Percentiles rank a stretch among this genome's conserved stretches.
phyloP scores from a whole-genome alignment of 208 protist species.

The Angomonas ambiguus region DNA sequence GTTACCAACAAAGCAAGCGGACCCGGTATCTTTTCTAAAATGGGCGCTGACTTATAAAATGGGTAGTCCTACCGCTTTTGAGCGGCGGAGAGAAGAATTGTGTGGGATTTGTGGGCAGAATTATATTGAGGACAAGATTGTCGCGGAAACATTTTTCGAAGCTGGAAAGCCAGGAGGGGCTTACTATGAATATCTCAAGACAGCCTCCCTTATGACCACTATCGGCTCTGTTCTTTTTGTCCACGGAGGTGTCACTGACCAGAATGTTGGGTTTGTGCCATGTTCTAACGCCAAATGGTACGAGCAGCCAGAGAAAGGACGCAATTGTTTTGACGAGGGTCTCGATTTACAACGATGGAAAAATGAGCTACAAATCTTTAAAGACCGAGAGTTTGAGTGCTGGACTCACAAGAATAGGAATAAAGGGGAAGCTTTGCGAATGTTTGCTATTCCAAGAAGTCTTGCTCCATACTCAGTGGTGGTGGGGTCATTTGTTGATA shows the following conservation, averaged over 20 bases:
- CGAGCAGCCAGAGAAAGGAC: slow-evolving; percentile 3
- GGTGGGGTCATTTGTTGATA: slow-evolving; percentile 42
- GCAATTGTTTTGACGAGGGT: slow-evolving; percentile 17
- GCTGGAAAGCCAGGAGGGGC: slow-evolving; percentile 54
- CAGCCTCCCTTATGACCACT: slow-evolving; percentile 40
- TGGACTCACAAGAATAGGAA: slow-evolving; percentile 22
- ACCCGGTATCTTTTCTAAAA: slow-evolving; percentile 42
- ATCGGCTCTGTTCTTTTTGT: slow-evolving; percentile 78
- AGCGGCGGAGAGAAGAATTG: slow-evolving; percentile 63
- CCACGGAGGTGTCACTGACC: slow-evolving; percentile 65
- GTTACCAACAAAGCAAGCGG: slow-evolving; percentile 5
- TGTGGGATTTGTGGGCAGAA: neutral
- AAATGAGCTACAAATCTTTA: slow-evolving; percentile 50
- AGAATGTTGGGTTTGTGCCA: slow-evolving; percentile 71
- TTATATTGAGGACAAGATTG: slow-evolving; percentile 40
- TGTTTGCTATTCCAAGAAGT: slow-evolving; percentile 34
- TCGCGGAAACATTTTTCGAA: slow-evolving; percentile 65
- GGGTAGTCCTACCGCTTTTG: slow-evolving; percentile 56
- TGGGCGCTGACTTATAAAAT: slow-evolving; percentile 70
- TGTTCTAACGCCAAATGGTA: slow-evolving; percentile 14
- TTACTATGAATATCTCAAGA: slow-evolving; percentile 71
- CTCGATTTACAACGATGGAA: slow-evolving; percentile 45
- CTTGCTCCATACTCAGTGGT: slow-evolving; percentile 56
- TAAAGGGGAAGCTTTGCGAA: neutral
- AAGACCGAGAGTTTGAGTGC: slow-evolving; percentile 33